Evolutionary conservation across 2,329 filamentous ascomycete species (phyloP).

Genomic region (Catunica adiposa): DNA sequence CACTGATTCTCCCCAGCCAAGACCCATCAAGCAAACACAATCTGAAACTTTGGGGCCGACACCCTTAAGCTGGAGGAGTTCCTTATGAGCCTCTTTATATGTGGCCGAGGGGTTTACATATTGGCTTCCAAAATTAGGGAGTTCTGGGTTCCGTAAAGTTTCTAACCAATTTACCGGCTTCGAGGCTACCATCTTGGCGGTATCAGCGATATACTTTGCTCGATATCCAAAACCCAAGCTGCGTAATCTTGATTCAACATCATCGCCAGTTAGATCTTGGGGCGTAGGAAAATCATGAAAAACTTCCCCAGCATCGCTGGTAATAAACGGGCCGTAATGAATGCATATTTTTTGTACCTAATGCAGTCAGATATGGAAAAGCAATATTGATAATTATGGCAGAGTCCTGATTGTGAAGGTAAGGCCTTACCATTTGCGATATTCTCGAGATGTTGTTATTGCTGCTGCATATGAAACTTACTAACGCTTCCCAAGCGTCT

Average conservation of each 20-base stretch:
- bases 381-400: too few species aligned
- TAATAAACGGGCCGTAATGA: slow-evolving; percentile 67
- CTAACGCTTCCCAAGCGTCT: slow-evolving; percentile 85
- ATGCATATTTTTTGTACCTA: slow-evolving; percentile 72
- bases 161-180: slow-evolving; percentile 62
- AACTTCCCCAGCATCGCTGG: slow-evolving; percentile 47
- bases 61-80: slow-evolving; percentile 62
- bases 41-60: slow-evolving; percentile 96
- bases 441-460: slow-evolving; percentile 97
- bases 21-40: slow-evolving; percentile 88
- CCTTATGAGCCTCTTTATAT: slow-evolving; percentile 66
- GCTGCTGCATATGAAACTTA: slow-evolving; percentile 95
- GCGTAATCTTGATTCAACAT: slow-evolving; percentile 67
- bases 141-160: slow-evolving; percentile 59
- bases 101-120: slow-evolving; percentile 29
- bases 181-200: slow-evolving; percentile 58
- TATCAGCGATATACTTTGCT: slow-evolving; percentile 80
- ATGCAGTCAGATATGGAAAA: neutral
- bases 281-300: slow-evolving; percentile 83
- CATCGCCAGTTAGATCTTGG: slow-evolving; percentile 49
- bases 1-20: slow-evolving; percentile 90
- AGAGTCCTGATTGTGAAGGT: neutral
- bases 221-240: slow-evolving; percentile 85
- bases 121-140: slow-evolving; percentile 35
- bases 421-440: slow-evolving; percentile 61